Evolutionary conservation across 176 grass and related monocot species (phyloP).

Genomic region (Miscanthus lutarioriparius): DNA sequence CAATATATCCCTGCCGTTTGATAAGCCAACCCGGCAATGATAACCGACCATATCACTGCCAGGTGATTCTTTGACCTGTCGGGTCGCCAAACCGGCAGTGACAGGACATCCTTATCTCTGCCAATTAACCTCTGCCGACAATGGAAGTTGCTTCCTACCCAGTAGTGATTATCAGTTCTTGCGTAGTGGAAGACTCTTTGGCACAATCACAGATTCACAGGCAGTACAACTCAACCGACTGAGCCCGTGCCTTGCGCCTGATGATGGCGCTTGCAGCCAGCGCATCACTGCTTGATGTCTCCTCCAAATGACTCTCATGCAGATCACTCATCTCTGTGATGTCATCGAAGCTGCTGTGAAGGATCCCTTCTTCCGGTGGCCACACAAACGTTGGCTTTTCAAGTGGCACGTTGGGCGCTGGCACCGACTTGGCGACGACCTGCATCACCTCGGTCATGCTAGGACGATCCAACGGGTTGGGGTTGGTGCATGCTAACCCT

Average conservation of each 20-base stretch:
- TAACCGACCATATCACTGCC: too few species aligned
- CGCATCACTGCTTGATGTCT: neutral
- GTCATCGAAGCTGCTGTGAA: neutral
- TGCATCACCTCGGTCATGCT: too few species aligned
- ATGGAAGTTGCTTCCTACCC: too few species aligned
- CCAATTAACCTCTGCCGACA: too few species aligned
- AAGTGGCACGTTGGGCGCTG: neutral
- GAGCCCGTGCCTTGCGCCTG: neutral
- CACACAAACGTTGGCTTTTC: constrained; percentile 2
- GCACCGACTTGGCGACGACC: neutral
- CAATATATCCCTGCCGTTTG: too few species aligned
- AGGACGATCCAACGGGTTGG: too few species aligned
- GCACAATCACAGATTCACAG: neutral
- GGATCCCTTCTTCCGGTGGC: neutral
- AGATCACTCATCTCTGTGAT: neutral
- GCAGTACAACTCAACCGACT: neutral
- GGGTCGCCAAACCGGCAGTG: too few species aligned
- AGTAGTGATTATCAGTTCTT: too few species aligned
- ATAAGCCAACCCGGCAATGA: too few species aligned
- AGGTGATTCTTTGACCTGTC: too few species aligned
- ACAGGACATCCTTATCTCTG: too few species aligned
- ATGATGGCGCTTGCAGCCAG: constrained; percentile 3
- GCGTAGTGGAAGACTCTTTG: neutral
- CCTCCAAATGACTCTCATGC: neutral
- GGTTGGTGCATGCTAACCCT: too few species aligned